phyloP scores from a whole-genome alignment of 495 filamentous ascomycete genomes.

The Xylaria palmicola region DNA sequence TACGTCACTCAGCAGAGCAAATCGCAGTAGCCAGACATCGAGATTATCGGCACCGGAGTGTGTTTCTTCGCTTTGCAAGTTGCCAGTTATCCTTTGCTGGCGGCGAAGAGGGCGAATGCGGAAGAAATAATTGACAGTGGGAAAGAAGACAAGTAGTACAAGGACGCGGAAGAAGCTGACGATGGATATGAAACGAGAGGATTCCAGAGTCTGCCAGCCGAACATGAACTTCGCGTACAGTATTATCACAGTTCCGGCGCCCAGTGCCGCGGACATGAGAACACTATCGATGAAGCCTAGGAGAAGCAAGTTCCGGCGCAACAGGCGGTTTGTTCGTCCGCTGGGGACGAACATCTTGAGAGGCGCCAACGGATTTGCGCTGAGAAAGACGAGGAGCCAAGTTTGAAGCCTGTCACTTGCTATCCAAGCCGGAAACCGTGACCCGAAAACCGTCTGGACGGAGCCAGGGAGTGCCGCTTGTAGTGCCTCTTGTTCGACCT shows the following conservation, averaged over 20 bases:
- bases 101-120: slow-evolving; percentile 48
- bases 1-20: slow-evolving; percentile 74
- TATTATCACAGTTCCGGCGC: slow-evolving; percentile 71
- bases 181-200: slow-evolving; percentile 71
- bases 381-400: slow-evolving; percentile 30
- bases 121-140: slow-evolving; percentile 66
- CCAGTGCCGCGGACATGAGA: slow-evolving; percentile 79
- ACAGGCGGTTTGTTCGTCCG: slow-evolving; percentile 56
- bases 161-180: slow-evolving; percentile 73
- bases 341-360: slow-evolving; percentile 75
- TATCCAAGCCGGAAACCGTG: slow-evolving; percentile 25
- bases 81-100: slow-evolving; percentile 29
- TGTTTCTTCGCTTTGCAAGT: slow-evolving; percentile 32
- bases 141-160: slow-evolving; percentile 71
- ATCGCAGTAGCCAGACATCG: slow-evolving; percentile 74
- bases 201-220: slow-evolving; percentile 75
- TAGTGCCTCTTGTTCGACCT: slow-evolving; percentile 29
- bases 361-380: slow-evolving; percentile 65
- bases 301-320: slow-evolving; percentile 77
- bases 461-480: slow-evolving; percentile 24
- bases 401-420: slow-evolving; percentile 37
- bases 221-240: slow-evolving; percentile 79
- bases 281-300: slow-evolving; percentile 77
- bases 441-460: slow-evolving; percentile 15
- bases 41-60: slow-evolving; percentile 73